Evolutionary conservation across 2,329 filamentous ascomycete genomes (phyloP).

Genomic region (Metarhizium rileyi): DNA sequence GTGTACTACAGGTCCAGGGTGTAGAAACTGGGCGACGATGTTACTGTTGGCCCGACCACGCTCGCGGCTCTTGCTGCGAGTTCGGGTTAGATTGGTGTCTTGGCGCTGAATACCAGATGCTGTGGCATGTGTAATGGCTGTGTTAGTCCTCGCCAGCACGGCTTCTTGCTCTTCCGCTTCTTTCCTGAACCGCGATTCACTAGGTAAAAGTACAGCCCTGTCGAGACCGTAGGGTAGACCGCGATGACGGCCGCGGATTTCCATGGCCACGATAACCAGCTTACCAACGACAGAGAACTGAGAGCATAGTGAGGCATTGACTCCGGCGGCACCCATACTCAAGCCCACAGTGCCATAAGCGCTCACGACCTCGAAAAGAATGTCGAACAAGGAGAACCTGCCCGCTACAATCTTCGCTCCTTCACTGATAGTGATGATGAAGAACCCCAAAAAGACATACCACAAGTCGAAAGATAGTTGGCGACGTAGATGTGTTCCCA

Average conservation of each 20-base stretch:
- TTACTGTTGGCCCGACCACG: slow-evolving; percentile 29
- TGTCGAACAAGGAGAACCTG: slow-evolving; percentile 57
- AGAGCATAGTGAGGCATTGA: slow-evolving; percentile 72
- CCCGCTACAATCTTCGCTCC: slow-evolving; percentile 55
- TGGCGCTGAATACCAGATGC: slow-evolving; percentile 20
- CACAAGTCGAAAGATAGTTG: slow-evolving; percentile 96
- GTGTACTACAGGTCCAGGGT: slow-evolving; percentile 35
- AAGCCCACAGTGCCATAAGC: slow-evolving; percentile 93
- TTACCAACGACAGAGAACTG: slow-evolving; percentile 71
- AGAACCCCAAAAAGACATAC: slow-evolving; percentile 91
- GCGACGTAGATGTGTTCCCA: slow-evolving; percentile 81
- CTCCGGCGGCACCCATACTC: slow-evolving; percentile 67
- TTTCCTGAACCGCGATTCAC: slow-evolving; percentile 43
- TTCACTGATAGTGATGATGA: slow-evolving; percentile 86
- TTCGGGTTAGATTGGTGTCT: slow-evolving; percentile 19
- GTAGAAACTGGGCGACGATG: slow-evolving; percentile 36
- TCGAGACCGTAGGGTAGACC: slow-evolving; percentile 58
- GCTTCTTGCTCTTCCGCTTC: slow-evolving; percentile 40
- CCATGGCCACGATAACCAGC: slow-evolving; percentile 59
- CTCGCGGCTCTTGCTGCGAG: slow-evolving; percentile 29
- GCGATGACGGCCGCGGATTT: slow-evolving; percentile 59
- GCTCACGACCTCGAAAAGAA: slow-evolving; percentile 79
- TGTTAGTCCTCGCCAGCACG: slow-evolving; percentile 26
- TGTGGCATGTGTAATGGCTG: slow-evolving; percentile 22
- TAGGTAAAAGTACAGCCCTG: slow-evolving; percentile 49